Percentiles rank a stretch among this genome's conserved stretches.
Conservation (phyloP, 495 filamentous ascomycete species). For the Hyaloscypha finlandica region DNA sequence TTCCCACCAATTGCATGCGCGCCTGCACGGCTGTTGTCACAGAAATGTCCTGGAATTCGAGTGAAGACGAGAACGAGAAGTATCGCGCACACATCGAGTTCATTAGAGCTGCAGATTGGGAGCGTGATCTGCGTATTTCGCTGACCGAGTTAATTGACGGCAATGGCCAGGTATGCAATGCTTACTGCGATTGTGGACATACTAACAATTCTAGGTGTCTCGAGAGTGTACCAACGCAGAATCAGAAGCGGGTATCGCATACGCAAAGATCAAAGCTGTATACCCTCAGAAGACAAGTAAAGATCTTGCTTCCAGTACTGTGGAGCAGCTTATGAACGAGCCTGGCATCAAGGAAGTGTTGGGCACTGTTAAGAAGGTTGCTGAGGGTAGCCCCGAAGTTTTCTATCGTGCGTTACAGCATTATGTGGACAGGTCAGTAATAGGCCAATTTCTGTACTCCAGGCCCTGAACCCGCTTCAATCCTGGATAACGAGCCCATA, state of each 20-base stretch:
- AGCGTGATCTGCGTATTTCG: conserved; percentile 40
- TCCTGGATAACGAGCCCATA: too few species aligned
- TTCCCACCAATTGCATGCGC: conserved; percentile 33
- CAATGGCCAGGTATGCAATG: conserved; percentile 27
- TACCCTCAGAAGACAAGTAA: conserved; percentile 59
- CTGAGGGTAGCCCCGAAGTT: conserved; percentile 44
- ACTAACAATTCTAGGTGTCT: conserved; percentile 36
- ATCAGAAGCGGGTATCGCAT: conserved; percentile 43
- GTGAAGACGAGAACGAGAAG: conserved; percentile 40
- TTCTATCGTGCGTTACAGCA: conserved; percentile 44
- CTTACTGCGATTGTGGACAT: conserved; percentile 50
- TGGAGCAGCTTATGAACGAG: conserved; percentile 42
- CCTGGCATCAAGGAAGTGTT: conserved; percentile 45
- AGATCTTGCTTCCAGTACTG: conserved; percentile 38
- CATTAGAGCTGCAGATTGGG: conserved; percentile 55
- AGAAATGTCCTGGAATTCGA: conserved; percentile 62
- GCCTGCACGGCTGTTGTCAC: conserved; percentile 67
- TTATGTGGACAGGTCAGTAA: too few species aligned
- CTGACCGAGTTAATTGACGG: too few species aligned
- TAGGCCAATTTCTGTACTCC: too few species aligned
- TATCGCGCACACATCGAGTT: conserved; percentile 68
- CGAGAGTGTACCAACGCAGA: conserved; percentile 38
- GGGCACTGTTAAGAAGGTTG: conserved; percentile 42
- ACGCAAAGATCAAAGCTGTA: conserved; percentile 63
- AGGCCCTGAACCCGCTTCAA: too few species aligned